Evolutionary conservation across 2,329 filamentous ascomycete genomes (phyloP).

Genomic region (Fusarium aywerte): DNA sequence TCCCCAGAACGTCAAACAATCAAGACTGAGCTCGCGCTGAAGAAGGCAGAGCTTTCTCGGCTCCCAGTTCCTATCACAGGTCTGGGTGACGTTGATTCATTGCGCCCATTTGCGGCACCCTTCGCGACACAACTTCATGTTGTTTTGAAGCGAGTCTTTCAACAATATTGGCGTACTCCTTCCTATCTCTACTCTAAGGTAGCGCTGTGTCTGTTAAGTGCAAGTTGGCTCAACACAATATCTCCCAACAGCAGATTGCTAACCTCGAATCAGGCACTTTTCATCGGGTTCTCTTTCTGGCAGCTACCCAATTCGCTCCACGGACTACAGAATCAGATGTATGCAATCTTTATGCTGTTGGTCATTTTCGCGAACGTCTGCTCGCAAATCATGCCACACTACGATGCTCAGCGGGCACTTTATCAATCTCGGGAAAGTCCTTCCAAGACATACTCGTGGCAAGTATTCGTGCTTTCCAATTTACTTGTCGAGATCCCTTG

Average conservation of each 20-base stretch:
- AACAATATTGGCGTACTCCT: conserved; percentile 54
- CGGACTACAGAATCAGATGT: conserved; percentile 77
- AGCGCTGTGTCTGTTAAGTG: conserved; percentile 43
- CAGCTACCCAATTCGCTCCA: conserved; percentile 66
- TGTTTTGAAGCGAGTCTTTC: conserved; percentile 50
- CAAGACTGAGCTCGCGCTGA: conserved; percentile 11
- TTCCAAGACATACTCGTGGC: conserved; percentile 75
- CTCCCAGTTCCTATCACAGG: conserved; percentile 27
- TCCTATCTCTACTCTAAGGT: conserved; percentile 70
- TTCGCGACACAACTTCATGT: conserved; percentile 48
- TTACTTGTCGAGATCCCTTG: conserved; percentile 77
- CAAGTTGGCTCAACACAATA: not conserved
- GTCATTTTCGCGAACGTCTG: not conserved
- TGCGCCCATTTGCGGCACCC: conserved; percentile 42
- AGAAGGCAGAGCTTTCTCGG: conserved; percentile 16
- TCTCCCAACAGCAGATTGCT: rapidly evolving
- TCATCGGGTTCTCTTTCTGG: conserved; percentile 74
- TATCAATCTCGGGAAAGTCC: conserved; percentile 76
- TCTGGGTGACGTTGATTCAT: conserved; percentile 23
- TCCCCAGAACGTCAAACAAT: conserved; percentile 52
- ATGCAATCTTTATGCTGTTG: conserved; percentile 72
- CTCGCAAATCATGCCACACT: conserved; percentile 68
- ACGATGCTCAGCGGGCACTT: conserved; percentile 73
- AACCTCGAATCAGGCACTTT: not conserved
- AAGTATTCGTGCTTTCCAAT: conserved; percentile 72